Evolutionary conservation across 1,284 basidiomycete species (phyloP), one percentile per base, ranked within the genome.

Genomic region (Phellopilus nigrolimitatus): DNA sequence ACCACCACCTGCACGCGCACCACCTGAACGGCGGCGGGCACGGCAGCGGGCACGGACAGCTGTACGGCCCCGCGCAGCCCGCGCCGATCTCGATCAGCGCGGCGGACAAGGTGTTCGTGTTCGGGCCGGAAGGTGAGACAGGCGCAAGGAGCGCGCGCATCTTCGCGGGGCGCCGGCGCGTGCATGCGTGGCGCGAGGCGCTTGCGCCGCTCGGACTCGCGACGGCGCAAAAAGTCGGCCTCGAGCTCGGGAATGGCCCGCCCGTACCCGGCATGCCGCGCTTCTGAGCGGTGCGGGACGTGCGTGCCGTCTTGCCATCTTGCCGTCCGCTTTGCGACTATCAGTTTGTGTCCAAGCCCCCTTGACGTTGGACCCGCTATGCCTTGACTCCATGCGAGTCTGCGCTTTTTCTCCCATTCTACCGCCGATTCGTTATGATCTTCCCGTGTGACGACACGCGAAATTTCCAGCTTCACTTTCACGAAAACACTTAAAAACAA

Each of bases 201-300:
- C 65, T 88, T 21, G 79, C 78, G 59, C 84, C 84, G 22, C 71
- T 88, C 0, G 84, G 84, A 3, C 72, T 76, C 61, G 66, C 71
- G 37, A 66, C 85, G 24, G 81, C 83, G 13, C 80, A 85, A 63
- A 88, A 88, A 60, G 67, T 88, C 24, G 86, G 83, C 5, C 66
- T 78, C 38, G 85, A 88, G 65, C 69, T 88, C 48, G 79, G 83
- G 59, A 78, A 84, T 49, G 85, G 85, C 0, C 85, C 85, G 10
- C 30, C 2, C 36, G n/a, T 19, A 45, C 21, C 10, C 24, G 24
- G 10, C 51, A 53, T 36, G 21, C 19, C n/a, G 37, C 48, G 30
- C 51, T 40, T 15, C 51, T 42, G 13, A 46, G 49, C 34, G 39
- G 43, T 24, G 47, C 42, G 10, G 46, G 36, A 17, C 46, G 31